phyloP scores from a whole-genome alignment of 2,329 filamentous ascomycete species.

The Cordyceps farinosa region DNA sequence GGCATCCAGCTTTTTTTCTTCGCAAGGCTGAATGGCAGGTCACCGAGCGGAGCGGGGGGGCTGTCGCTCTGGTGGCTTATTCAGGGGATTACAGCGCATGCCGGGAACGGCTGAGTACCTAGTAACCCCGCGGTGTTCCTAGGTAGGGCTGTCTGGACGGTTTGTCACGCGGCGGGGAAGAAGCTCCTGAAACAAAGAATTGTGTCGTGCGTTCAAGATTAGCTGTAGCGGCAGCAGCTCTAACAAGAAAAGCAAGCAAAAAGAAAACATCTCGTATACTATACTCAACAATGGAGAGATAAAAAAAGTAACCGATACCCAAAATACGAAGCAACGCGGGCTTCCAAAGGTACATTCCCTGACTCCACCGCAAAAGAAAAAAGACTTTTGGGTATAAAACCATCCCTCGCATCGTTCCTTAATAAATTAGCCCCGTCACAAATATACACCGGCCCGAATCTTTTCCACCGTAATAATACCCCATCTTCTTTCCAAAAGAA shows the following conservation, averaged over 20 bases:
- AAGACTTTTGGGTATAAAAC: constrained; percentile 6
- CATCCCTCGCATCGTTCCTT: neutral
- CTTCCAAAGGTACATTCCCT: neutral
- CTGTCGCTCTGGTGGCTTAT: constrained; percentile 4
- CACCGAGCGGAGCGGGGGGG: neutral
- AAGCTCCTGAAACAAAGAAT: no score
- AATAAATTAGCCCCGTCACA: neutral
- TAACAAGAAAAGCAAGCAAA: neutral
- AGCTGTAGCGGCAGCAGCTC: neutral
- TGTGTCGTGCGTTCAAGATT: neutral
- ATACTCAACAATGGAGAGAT: neutral
- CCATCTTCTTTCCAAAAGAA: neutral
- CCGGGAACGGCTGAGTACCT: no score
- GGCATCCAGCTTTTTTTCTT: neutral
- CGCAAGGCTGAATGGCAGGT: neutral
- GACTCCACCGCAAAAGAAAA: constrained; percentile 8
- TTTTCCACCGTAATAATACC: neutral
- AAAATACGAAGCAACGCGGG: neutral
- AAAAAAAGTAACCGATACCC: neutral
- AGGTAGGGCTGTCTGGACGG: neutral
- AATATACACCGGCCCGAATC: neutral
- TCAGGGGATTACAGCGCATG: neutral
- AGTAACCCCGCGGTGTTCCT: no score
- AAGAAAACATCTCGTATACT: neutral
- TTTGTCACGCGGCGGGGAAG: no score